These are phyloP conservation scores for Syzygium oleosum DNA, from an alignment of 345 rosid genomes.

Conservation along the genomic window DNA sequence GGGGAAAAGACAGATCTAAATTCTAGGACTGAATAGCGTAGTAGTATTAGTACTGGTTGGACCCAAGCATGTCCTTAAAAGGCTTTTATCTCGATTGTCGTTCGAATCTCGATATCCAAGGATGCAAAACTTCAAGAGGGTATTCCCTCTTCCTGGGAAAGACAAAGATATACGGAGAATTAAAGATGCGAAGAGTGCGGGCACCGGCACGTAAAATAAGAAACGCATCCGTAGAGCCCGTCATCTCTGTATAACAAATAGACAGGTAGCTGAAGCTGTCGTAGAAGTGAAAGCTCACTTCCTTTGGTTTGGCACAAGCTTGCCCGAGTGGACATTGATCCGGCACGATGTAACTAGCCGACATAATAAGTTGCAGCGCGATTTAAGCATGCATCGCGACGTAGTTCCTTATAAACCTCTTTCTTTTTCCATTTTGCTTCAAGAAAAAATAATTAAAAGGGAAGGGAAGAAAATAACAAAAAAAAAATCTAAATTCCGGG, in stretches of 20 bases:
- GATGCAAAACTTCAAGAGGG: too few species aligned
- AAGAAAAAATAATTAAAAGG: neutral
- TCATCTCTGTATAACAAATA: too few species aligned
- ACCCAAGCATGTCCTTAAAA: too few species aligned
- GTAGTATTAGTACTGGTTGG: neutral
- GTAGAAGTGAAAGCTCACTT: too few species aligned
- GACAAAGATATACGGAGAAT: too few species aligned
- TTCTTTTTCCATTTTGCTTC: neutral
- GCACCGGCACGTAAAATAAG: too few species aligned
- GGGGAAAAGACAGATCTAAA: neutral
- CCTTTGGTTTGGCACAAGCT: neutral
- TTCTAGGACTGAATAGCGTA: neutral
- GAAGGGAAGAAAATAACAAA: neutral
- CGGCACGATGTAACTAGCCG: neutral
- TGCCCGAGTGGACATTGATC: neutral
- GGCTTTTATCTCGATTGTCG: too few species aligned
- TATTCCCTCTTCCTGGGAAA: too few species aligned
- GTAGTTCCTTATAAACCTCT: neutral
- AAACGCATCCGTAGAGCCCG: too few species aligned
- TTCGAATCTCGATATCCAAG: too few species aligned
- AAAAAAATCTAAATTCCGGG: neutral
- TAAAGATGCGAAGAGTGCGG: too few species aligned
- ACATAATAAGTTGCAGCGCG: neutral
- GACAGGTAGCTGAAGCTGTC: too few species aligned
- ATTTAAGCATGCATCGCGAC: neutral